Evolutionary conservation across 768 basidiomycete species (phyloP).

Genomic region (Psilocybe azurescens): DNA sequence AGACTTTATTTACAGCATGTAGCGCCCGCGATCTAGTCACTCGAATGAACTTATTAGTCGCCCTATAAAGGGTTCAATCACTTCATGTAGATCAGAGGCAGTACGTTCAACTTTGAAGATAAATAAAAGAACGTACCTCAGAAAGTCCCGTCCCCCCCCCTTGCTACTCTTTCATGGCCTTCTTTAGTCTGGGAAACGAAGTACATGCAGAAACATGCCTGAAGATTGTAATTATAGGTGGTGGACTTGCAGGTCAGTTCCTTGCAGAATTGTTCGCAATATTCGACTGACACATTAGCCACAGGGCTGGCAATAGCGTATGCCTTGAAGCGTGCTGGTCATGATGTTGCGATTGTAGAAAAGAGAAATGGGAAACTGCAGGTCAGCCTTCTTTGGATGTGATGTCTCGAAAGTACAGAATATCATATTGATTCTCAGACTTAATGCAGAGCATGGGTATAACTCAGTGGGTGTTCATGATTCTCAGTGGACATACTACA

Average conservation of each 20-base stretch:
- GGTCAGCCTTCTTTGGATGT: too few relatives aligned
- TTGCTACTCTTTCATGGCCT: too few relatives aligned
- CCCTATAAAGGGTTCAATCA: too few relatives aligned
- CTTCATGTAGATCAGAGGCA: too few relatives aligned
- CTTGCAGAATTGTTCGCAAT: neutral
- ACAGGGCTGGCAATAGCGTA: slow-evolving; percentile 1
- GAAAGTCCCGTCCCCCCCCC: too few relatives aligned
- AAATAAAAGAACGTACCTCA: too few relatives aligned
- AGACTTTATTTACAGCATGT: too few relatives aligned
- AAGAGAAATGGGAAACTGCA: neutral
- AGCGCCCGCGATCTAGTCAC: too few relatives aligned
- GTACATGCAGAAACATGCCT: neutral
- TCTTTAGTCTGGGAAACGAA: neutral
- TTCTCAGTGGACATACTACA: neutral
- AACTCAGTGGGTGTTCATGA: neutral
- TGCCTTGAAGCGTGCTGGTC: slow-evolving; percentile 2
- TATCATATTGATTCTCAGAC: neutral
- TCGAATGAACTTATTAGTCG: too few relatives aligned
- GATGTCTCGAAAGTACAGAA: too few relatives aligned
- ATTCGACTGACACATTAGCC: too few relatives aligned
- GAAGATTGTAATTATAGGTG: neutral
- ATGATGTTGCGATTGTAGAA: slow-evolving; percentile 1
- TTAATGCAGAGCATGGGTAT: neutral
- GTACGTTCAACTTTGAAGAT: too few relatives aligned
- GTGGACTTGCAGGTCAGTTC: neutral